Evolutionary conservation across 2,329 filamentous ascomycete genomes (phyloP), one percentile per base, ranked within the genome.

Genomic region (Diplocarpon mali): DNA sequence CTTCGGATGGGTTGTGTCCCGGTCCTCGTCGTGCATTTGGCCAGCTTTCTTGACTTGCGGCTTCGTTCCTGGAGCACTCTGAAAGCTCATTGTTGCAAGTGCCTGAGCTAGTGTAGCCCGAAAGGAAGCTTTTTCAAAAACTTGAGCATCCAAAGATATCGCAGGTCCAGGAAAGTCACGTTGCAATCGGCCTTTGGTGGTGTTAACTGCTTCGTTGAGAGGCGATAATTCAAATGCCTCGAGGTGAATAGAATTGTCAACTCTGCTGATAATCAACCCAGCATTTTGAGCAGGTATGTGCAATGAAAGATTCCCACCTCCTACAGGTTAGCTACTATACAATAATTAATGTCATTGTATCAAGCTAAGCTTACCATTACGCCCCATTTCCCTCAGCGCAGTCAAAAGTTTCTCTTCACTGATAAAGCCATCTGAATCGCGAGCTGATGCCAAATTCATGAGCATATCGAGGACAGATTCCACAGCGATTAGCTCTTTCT

Each of bases 161-260:
- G 64, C 60, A 6, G 59, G 58, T 0, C 64, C 67, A 3, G 71
- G 72, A 42, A 75, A 13, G 38, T 7, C 59, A 7, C 71, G 65
- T 12, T 53, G 40, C 0, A 75, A 62, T 15, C 68, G 59, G 0
- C 67, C 67, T 12, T 40, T 51, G 1, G 62, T 61, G 0, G 45
- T 46, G 28, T 68, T 65, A 1, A 70, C 64, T 0, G 57, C 48
- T 11, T 58, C 44, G 28, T 67, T 68, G 0, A 44, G 49, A 1
- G 70, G 64, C 0, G 68, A 69, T 0, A 71, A 55, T 49, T 75
- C 71, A 35, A 73, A 74, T 0, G 61, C 57, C 48, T 73, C 68
- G 2, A 68, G 57, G 1, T 16, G 20, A 7, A 46, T 36, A 5
- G 35, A 20, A 3, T 43, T 13, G 4, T 39, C 11, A 5, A 36